These are phyloP conservation scores for Uronychia setigera DNA, from an alignment of 73 alveolate species.

Conservation along the genomic window DNA sequence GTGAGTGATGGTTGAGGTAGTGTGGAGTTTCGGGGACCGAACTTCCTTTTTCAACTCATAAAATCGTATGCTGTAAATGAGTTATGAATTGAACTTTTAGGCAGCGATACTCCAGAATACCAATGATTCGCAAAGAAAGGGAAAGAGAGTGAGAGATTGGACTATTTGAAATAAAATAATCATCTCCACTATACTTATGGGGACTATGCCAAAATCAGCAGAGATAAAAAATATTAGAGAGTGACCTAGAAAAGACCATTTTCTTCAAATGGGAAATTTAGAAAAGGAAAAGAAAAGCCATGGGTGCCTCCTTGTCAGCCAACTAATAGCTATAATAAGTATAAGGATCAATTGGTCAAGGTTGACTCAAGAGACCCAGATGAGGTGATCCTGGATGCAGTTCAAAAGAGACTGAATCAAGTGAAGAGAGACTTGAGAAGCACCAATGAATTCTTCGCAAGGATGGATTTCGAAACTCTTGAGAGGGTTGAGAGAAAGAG, in stretches of 20 bases:
- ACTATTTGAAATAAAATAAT: too few species aligned
- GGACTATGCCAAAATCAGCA: not conserved
- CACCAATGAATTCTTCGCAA: not conserved
- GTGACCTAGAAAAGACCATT: not conserved
- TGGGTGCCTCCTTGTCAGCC: not conserved
- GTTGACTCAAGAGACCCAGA: not conserved
- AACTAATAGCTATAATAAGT: not conserved
- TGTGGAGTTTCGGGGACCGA: too few species aligned
- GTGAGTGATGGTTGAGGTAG: too few species aligned
- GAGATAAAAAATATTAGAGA: not conserved
- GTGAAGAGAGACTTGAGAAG: not conserved
- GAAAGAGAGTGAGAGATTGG: not conserved
- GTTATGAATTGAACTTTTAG: too few species aligned
- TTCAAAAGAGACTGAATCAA: not conserved
- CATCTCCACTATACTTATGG: not conserved
- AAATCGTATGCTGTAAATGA: too few species aligned
- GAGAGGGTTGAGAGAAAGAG: not conserved
- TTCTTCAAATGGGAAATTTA: not conserved
- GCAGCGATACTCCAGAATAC: too few species aligned
- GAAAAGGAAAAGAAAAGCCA: not conserved
- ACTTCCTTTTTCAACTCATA: too few species aligned
- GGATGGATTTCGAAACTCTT: not conserved
- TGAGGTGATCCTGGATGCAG: not conserved
- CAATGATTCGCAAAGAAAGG: too few species aligned
- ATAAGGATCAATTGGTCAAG: not conserved